Evolutionary conservation across 1,139 yeast species (phyloP), one percentile per base, ranked within the genome.

Genomic region (Suhomyces panamericanus): DNA sequence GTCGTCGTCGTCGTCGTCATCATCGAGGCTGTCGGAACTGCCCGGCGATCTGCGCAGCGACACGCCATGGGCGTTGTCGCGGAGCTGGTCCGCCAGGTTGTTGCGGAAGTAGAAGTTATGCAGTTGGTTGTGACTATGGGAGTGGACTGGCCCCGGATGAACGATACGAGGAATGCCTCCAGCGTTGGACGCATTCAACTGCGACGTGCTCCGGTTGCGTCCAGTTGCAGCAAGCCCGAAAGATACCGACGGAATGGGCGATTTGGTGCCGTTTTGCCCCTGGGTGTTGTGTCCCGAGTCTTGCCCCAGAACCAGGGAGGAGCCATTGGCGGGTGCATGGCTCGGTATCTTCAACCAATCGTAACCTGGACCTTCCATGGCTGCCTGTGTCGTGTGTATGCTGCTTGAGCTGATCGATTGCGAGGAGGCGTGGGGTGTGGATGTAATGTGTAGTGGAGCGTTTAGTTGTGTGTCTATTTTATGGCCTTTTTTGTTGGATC

Each of bases 211-310:
- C 17, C 31, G 11, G 35, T 32, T 38, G 31, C 27, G 20, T 17
- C 27, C 20, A 12, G 40, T 28, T 26, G 36, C 16, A 13, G 29
- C 37, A 22, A 52, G 56, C 3, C 70, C 70, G 49, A 67, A 67
- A 3, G 72, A 66, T 8, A 66, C 72, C 9, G 63, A 63, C 7
- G 72, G 71, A 1, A 70, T 70, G 4, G 70, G 70, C 11, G 65
- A 52, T 11, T 52, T 54, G 22, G 48, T 35, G 4, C 56, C 52
- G 12, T 20, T 20, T 20, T 20, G 24, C 24, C 24, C 54, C 24
- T 27, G 20, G 20, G 14, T 55, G 55, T 5, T 28, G 17, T 39
- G 3, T 13, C 17, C 20, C n/a, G 11, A 3, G 28, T 13, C 29
- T 32, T 26, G 30, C 13, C 14, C 38, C 14, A 22, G 27, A 8